These are phyloP conservation scores for Cyberlindnera euphorbiae DNA, from an alignment of 805 yeast genomes.

Conservation along the genomic window DNA sequence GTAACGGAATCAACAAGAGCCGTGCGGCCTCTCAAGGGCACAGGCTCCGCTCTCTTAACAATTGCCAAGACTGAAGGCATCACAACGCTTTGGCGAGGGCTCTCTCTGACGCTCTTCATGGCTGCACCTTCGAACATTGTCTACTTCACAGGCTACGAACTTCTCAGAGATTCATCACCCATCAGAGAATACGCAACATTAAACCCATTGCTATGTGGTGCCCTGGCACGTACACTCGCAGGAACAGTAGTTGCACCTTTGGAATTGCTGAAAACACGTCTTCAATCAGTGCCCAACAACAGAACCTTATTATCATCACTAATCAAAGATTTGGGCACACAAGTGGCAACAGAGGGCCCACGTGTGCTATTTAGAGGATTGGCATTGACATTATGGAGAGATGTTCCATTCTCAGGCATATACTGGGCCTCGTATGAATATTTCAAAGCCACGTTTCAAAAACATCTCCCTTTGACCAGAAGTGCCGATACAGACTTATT, in stretches of 20 bases:
- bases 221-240: slow-evolving; percentile 74
- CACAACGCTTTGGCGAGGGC: slow-evolving; percentile 81
- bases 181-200: slow-evolving; percentile 34
- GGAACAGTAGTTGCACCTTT: slow-evolving; percentile 85
- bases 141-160: slow-evolving; percentile 91
- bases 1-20: slow-evolving; percentile 25
- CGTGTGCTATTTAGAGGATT: slow-evolving; percentile 76
- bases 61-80: slow-evolving; percentile 74
- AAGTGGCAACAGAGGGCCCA: slow-evolving; percentile 53
- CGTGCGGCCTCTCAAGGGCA: slow-evolving; percentile 44
- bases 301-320: slow-evolving; percentile 35
- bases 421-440: slow-evolving; percentile 89
- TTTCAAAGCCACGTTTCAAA: slow-evolving; percentile 26
- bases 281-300: slow-evolving; percentile 77
- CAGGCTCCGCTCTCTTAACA: slow-evolving; percentile 65
- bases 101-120: slow-evolving; percentile 78
- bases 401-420: slow-evolving; percentile 93
- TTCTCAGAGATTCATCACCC: slow-evolving; percentile 71
- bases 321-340: slow-evolving; percentile 46
- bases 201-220: slow-evolving; percentile 83
- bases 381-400: slow-evolving; percentile 89
- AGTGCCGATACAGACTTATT: slow-evolving; percentile 39
- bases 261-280: slow-evolving; percentile 80
- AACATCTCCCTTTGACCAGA: slow-evolving; percentile 5
- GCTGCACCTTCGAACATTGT: slow-evolving; percentile 91